Conservation (phyloP, 2,329 filamentous ascomycete genomes). For the Bipolaris sorokiniana region DNA sequence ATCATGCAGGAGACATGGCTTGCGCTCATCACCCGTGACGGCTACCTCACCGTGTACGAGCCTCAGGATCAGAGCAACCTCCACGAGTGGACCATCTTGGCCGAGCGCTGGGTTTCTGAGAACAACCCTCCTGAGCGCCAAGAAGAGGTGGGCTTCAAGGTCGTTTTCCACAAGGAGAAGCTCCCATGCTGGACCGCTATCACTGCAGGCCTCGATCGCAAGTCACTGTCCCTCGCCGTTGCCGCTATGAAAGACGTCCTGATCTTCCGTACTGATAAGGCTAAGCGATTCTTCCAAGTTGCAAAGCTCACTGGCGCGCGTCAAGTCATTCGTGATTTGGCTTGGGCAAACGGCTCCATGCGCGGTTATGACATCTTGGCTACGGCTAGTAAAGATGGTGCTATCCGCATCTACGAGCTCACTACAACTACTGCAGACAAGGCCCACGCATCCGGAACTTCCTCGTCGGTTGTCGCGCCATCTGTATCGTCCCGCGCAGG, state of each 20-base stretch:
- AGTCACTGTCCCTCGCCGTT: slow-evolving; percentile 80
- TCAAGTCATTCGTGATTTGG: slow-evolving; percentile 81
- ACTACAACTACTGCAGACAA: slow-evolving; percentile 62
- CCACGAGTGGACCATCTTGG: slow-evolving; percentile 74
- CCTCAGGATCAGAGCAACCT: slow-evolving; percentile 84
- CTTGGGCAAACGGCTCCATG: slow-evolving; percentile 92
- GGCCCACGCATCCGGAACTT: slow-evolving; percentile 28
- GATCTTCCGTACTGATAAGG: slow-evolving; percentile 77
- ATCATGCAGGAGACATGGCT: slow-evolving; percentile 85
- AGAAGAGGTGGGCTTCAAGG: slow-evolving; percentile 84
- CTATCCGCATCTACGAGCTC: slow-evolving; percentile 84
- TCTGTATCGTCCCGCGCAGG: slow-evolving; percentile 35
- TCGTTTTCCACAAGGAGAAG: slow-evolving; percentile 87
- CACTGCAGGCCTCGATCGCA: slow-evolving; percentile 78
- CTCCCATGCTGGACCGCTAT: slow-evolving; percentile 79
- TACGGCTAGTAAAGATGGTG: slow-evolving; percentile 90
- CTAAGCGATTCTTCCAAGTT: slow-evolving; percentile 84
- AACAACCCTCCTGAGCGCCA: slow-evolving; percentile 69
- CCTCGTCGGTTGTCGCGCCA: slow-evolving; percentile 22
- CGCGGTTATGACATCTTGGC: slow-evolving; percentile 89
- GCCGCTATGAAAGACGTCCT: slow-evolving; percentile 83
- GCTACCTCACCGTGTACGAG: slow-evolving; percentile 79
- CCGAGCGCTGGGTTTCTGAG: slow-evolving; percentile 75
- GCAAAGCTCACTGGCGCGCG: slow-evolving; percentile 75
- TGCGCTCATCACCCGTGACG: slow-evolving; percentile 82